Evolutionary conservation across 140 eudicot species (phyloP), one percentile per base, ranked within the genome.

Genomic region (Anethum foeniculum): DNA sequence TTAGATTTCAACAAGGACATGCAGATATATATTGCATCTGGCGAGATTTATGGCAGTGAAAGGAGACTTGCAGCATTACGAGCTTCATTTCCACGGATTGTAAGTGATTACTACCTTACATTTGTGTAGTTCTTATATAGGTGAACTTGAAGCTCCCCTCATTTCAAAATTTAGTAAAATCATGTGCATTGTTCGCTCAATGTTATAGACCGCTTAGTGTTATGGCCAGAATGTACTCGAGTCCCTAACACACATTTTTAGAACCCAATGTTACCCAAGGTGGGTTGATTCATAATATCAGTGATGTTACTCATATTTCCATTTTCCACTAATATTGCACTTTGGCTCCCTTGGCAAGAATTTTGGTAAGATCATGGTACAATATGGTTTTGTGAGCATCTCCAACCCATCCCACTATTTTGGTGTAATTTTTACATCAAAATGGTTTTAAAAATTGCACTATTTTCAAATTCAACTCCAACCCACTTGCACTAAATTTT

Each of bases 1-100:
- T 73, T 91, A 86, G 90, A 84, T 82, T 83, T 91, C 68, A 87
- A 83, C 73, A 83, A 87, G 32, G 80, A 83, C n/a, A 89, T 84
- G 1, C 96, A 91, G 78, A 89, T 89, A 71, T 91, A 91, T 80
- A 89, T 91, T 56, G 93, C 96, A 79, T 87, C 95, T 82, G 95
- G 95, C 46, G 95, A 90, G 83, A 90, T 86, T 23, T 90, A 91
- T 77, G 93, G 93, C 38, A 79, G 89, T 81, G 90, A 86, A 82
- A 82, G 82, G 78, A 88, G 96, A 83, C 91, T 91, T 79, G 90
- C 84, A 11, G 68, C 87, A 7, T 62, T 91, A 71, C 80, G 88
- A 76, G 80, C 84, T 60, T 86, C 86, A 76, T 91, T 89, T 79
- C 93, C 96, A 78, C 82, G 64, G 4, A 87, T 86, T 56, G 96